Percentiles rank a stretch among this genome's conserved stretches.
Conservation (phyloP, 225 moss, liverwort and hornwort genomes). For the Sphagnum contortum region DNA sequence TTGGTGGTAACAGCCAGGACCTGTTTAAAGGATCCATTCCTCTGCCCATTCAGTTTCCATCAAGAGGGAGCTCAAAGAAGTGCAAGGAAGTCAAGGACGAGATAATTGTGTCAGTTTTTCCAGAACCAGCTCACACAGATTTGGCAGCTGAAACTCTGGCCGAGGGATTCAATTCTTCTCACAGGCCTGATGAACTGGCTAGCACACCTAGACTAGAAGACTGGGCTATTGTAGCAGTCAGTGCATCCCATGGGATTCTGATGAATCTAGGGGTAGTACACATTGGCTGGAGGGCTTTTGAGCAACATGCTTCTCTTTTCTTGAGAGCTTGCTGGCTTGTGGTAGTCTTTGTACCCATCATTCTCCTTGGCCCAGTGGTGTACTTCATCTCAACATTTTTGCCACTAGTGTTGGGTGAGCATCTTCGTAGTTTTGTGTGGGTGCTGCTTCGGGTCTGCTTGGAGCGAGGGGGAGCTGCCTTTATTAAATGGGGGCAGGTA, state of each 20-base stretch:
- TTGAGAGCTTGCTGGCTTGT: slow-evolving; percentile 69
- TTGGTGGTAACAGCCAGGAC: slow-evolving; percentile 22
- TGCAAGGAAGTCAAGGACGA: slow-evolving; percentile 36
- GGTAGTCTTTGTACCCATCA: slow-evolving; percentile 65
- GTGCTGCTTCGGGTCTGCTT: slow-evolving; percentile 81
- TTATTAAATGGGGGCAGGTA: slow-evolving; percentile 99
- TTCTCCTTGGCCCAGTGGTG: slow-evolving; percentile 50
- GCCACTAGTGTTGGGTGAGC: slow-evolving; percentile 36
- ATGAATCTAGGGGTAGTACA: slow-evolving; percentile 55
- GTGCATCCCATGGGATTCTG: slow-evolving; percentile 39
- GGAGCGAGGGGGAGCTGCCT: slow-evolving; percentile 90
- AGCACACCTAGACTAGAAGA: slow-evolving; percentile 30
- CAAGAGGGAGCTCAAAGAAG: slow-evolving; percentile 9
- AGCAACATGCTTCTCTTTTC: slow-evolving; percentile 54
- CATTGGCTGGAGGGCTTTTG: slow-evolving; percentile 61
- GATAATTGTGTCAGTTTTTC: slow-evolving; percentile 37
- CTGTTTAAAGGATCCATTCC: slow-evolving; percentile 46
- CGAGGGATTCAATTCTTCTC: not conserved
- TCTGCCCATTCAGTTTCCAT: slow-evolving; percentile 37
- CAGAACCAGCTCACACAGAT: slow-evolving; percentile 17
- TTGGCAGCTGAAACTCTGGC: not conserved
- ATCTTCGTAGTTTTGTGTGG: slow-evolving; percentile 62
- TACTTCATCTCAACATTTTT: slow-evolving; percentile 69
- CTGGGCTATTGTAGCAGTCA: slow-evolving; percentile 41
- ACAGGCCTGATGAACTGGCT: slow-evolving; percentile 31